A percentile compares a stretch with the other conserved stretches of the same genome.
Evolutionary conservation across 768 basidiomycete species (phyloP).

Genomic region (Leucosporidium scottii): DNA sequence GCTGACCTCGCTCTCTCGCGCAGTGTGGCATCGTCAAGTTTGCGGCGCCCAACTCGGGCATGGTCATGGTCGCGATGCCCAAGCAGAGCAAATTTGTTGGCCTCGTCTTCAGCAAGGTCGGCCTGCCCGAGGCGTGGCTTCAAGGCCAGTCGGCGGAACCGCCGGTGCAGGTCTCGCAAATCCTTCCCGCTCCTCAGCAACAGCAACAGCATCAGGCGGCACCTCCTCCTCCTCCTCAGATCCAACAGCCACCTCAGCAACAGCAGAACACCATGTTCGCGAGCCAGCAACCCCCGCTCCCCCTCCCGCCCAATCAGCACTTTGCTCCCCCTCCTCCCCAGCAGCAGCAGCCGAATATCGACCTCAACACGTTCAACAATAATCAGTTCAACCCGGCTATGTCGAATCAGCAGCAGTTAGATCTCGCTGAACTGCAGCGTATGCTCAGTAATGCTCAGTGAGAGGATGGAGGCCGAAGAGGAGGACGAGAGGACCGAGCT

Average conservation of each 20-base stretch:
- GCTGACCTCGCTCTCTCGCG: background rate
- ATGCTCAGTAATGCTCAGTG: too few relatives aligned
- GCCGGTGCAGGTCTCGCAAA: background rate
- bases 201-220: background rate
- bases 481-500: too few relatives aligned
- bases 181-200: background rate
- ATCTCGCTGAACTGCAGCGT: too few relatives aligned
- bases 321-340: too few relatives aligned
- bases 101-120: conserved; percentile 29
- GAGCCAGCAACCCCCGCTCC: too few relatives aligned
- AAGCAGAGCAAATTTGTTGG: conserved; percentile 14
- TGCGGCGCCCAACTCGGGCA: conserved; percentile 7
- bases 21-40: conserved; percentile 29
- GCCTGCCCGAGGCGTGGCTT: conserved; percentile 20
- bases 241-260: background rate
- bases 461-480: too few relatives aligned
- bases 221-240: background rate
- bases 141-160: background rate
- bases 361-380: too few relatives aligned
- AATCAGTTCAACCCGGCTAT: too few relatives aligned
- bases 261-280: background rate
- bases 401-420: too few relatives aligned
- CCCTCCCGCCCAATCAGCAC: too few relatives aligned
- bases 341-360: too few relatives aligned
- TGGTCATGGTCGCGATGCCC: conserved; percentile 25